These are phyloP conservation scores for Kwoniella shandongensis DNA, from an alignment of 768 basidiomycete genomes.

Conservation along the genomic window DNA sequence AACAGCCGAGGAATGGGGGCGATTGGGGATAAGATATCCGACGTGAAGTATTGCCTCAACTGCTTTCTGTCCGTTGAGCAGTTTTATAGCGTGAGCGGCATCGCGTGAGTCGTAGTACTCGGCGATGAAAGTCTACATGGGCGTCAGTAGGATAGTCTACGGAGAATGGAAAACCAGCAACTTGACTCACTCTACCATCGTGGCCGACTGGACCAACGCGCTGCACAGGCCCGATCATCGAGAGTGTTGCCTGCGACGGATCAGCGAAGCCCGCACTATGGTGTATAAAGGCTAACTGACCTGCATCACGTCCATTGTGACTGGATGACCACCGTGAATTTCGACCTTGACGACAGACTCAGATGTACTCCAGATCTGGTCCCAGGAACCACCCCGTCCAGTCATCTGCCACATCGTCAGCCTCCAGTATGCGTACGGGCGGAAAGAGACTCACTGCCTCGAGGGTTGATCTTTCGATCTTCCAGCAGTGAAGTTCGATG, in stretches of 20 bases:
- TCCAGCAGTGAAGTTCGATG: constrained; percentile 33
- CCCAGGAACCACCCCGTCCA: constrained; percentile 8
- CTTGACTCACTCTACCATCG: constrained; percentile 25
- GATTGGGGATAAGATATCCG: constrained; percentile 6
- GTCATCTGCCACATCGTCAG: no score
- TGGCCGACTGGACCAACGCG: constrained; percentile 22
- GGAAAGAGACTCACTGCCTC: constrained; percentile 30
- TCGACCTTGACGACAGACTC: constrained; percentile 29
- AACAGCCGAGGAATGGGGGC: neutral
- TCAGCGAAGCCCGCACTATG: neutral
- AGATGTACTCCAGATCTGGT: constrained; percentile 24
- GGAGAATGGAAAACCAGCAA: neutral
- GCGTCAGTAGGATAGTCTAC: no score
- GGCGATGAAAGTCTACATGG: constrained; percentile 27
- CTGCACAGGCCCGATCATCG: constrained; percentile 25
- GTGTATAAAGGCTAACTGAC: constrained; percentile 10
- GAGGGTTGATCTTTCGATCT: constrained; percentile 26
- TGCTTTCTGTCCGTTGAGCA: constrained; percentile 20
- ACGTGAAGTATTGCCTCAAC: constrained; percentile 12
- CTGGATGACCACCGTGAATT: constrained; percentile 15
- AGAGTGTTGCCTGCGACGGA: constrained; percentile 1
- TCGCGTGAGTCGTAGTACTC: constrained; percentile 41
- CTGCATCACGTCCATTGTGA: constrained; percentile 16
- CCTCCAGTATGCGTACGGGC: no score
- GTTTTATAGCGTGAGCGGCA: constrained; percentile 25